Evolutionary conservation across 768 basidiomycete species (phyloP).

Genomic region (Macrocybe gigantea): DNA sequence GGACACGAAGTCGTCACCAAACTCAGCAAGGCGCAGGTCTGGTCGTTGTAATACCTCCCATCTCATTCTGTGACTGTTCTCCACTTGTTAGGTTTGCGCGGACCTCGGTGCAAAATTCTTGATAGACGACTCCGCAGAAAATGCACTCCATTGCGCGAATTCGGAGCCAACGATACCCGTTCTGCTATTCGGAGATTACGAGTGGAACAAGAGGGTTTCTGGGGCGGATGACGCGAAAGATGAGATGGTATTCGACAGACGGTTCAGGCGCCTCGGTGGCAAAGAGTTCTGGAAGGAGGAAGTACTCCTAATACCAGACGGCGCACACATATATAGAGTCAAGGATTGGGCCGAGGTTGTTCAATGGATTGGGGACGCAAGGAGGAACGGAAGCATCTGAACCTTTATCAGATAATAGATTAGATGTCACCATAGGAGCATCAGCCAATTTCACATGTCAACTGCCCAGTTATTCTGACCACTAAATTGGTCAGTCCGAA

Average conservation of each 20-base stretch:
- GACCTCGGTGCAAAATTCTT: slow-evolving; percentile 58
- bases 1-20: slow-evolving; percentile 44
- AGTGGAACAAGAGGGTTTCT: slow-evolving; percentile 67
- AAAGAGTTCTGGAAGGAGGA: slow-evolving; percentile 56
- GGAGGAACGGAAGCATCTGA: slow-evolving; percentile 16
- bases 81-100: slow-evolving; percentile 47
- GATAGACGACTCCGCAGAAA: slow-evolving; percentile 80
- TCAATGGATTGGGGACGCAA: slow-evolving; percentile 33
- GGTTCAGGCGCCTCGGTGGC: slow-evolving; percentile 39
- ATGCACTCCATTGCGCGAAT: slow-evolving; percentile 55
- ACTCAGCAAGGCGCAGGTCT: slow-evolving; percentile 57
- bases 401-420: slow-evolving; percentile 1
- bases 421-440: background rate
- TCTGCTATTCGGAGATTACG: slow-evolving; percentile 70
- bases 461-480: background rate
- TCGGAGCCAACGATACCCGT: slow-evolving; percentile 48
- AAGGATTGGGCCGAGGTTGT: slow-evolving; percentile 60
- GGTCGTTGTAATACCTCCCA: background rate
- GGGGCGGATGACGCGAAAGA: slow-evolving; percentile 35
- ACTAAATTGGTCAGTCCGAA: background rate
- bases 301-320: slow-evolving; percentile 40
- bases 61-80: background rate
- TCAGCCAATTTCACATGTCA: background rate
- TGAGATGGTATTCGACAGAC: slow-evolving; percentile 49
- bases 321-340: slow-evolving; percentile 45